Percentiles rank a stretch among this genome's conserved stretches.
Conservation (phyloP, 495 filamentous ascomycete species). For the Hyphodiscus hymeniophilus region DNA sequence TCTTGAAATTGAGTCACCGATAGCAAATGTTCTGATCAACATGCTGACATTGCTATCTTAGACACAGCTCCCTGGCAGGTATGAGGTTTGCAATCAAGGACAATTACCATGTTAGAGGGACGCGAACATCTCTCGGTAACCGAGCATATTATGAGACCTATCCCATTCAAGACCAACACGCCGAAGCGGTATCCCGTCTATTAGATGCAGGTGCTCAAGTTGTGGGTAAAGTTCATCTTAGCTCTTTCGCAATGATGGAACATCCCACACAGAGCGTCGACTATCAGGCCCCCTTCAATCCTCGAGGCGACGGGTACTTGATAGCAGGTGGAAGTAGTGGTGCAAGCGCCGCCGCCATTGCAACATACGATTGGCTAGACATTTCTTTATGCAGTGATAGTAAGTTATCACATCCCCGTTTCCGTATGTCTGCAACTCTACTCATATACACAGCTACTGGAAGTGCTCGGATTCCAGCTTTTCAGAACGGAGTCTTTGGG, state of each 20-base stretch:
- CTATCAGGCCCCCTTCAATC: slow-evolving; percentile 31
- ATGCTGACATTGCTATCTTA: not conserved
- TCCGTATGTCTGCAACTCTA: not conserved
- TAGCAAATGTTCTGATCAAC: not conserved
- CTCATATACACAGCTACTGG: slow-evolving; percentile 7
- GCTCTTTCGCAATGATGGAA: slow-evolving; percentile 7
- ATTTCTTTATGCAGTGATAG: slow-evolving; percentile 23
- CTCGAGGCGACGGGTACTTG: slow-evolving; percentile 37
- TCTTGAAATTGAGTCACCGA: not conserved
- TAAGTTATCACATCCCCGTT: slow-evolving; percentile 2
- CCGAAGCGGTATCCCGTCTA: slow-evolving; percentile 28
- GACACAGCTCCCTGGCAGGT: slow-evolving; percentile 25
- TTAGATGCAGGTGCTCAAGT: slow-evolving; percentile 35
- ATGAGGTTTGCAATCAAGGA: slow-evolving; percentile 38
- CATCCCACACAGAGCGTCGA: slow-evolving; percentile 15
- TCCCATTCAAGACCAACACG: slow-evolving; percentile 24
- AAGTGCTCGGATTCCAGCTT: slow-evolving; percentile 13
- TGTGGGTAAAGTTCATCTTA: slow-evolving; percentile 39
- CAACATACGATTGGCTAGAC: slow-evolving; percentile 39
- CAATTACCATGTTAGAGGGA: slow-evolving; percentile 33
- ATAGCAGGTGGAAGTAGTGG: slow-evolving; percentile 31
- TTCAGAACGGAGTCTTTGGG: slow-evolving; percentile 23
- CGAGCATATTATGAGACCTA: slow-evolving; percentile 35
- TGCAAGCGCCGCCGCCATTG: slow-evolving; percentile 29
- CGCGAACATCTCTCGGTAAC: slow-evolving; percentile 34